Evolutionary conservation across 148 eudicot species (phyloP).

Genomic region (Polygonum aviculare): DNA sequence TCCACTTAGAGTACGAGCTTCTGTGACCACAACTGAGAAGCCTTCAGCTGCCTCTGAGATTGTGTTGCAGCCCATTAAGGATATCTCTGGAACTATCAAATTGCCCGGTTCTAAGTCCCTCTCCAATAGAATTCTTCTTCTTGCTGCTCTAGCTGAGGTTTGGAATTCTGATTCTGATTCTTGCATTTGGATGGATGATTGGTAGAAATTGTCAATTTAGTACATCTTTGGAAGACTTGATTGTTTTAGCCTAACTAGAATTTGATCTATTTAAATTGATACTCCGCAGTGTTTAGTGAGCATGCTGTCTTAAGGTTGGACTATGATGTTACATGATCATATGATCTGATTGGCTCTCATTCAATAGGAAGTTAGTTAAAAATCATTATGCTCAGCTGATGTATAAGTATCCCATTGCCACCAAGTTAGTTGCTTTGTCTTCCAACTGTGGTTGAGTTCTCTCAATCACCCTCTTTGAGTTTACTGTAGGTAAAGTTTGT

Average conservation of each 20-base stretch:
- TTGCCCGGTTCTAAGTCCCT: conserved; percentile 93
- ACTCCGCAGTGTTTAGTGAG: background rate
- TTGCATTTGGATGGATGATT: background rate
- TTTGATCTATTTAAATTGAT: background rate
- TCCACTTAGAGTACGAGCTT: conserved; percentile 46
- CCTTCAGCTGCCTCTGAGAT: conserved; percentile 66
- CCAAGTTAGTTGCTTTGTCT: background rate
- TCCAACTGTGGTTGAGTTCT: background rate
- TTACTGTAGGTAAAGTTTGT: background rate
- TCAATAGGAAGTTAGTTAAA: background rate
- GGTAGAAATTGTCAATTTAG: background rate
- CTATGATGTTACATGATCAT: background rate
- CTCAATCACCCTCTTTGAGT: background rate
- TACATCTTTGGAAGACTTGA: background rate
- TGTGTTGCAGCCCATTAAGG: conserved; percentile 78
- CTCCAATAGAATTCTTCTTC: conserved; percentile 85
- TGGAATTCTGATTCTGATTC: background rate
- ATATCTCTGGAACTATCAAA: conserved; percentile 78
- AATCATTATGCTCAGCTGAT: background rate
- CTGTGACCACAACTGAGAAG: conserved; percentile 62
- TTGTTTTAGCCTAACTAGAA: background rate
- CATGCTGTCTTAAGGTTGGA: background rate
- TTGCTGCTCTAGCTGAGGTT: conserved; percentile 95
- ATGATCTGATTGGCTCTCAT: background rate
- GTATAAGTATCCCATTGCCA: background rate